phyloP scores from a whole-genome alignment of 257 asterid species.

The Ajuga chamaepitys region DNA sequence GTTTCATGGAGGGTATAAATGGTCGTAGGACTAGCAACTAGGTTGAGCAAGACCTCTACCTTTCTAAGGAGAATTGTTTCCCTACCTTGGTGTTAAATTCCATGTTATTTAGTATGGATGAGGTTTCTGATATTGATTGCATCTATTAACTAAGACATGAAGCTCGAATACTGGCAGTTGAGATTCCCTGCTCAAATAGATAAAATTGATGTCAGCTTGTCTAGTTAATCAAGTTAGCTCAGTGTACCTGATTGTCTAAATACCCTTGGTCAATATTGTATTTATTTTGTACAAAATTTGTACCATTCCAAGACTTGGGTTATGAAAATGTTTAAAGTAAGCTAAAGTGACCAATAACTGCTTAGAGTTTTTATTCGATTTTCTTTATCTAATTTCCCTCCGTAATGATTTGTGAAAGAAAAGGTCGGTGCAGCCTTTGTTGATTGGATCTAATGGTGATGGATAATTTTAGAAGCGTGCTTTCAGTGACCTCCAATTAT shows the following conservation, averaged over 20 bases:
- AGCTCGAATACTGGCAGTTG: no score
- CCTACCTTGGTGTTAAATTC: not conserved
- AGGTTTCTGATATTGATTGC: no score
- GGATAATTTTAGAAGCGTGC: not conserved
- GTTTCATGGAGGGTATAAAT: not conserved
- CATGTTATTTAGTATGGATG: no score
- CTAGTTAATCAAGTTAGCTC: no score
- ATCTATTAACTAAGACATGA: no score
- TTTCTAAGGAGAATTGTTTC: not conserved
- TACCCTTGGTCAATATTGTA: not conserved
- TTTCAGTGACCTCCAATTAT: not conserved
- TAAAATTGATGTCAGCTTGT: no score
- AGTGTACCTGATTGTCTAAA: no score
- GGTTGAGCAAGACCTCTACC: not conserved
- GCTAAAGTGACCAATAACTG: not conserved
- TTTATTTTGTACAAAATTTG: not conserved
- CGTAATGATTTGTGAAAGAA: not conserved
- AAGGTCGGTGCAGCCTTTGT: not conserved
- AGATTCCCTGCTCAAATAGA: no score
- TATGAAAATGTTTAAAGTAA: not conserved
- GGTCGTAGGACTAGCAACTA: not conserved
- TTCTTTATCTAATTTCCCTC: not conserved
- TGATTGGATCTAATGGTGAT: not conserved
- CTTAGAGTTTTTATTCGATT: not conserved
- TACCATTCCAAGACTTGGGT: not conserved